phyloP scores from a whole-genome alignment of 441 rosid species.

The Mallotus japonicus region DNA sequence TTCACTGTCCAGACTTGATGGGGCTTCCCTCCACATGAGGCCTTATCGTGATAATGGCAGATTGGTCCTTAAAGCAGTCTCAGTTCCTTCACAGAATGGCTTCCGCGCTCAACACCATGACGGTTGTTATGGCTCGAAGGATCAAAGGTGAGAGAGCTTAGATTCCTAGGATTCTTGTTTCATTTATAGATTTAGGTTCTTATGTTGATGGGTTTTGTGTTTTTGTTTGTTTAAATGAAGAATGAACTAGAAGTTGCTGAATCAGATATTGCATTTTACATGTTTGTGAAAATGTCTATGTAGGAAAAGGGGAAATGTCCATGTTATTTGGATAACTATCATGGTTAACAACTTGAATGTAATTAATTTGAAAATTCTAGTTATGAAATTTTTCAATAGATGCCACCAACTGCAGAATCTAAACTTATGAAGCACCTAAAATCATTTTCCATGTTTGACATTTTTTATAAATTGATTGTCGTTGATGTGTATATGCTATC shows the following conservation, averaged over 20 bases:
- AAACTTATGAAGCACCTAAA: neutral
- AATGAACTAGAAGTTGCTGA: too few species aligned
- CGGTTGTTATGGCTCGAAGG: constrained; percentile 58
- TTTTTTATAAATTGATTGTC: neutral
- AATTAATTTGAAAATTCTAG: neutral
- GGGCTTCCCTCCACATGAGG: constrained; percentile 57
- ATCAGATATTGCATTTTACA: too few species aligned
- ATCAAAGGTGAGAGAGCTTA: constrained; percentile 74
- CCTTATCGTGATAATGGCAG: constrained; percentile 75
- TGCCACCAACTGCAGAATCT: neutral
- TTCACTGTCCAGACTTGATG: constrained; percentile 48
- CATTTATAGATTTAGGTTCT: neutral
- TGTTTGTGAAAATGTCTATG: too few species aligned
- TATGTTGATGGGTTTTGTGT: neutral
- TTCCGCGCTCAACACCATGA: too few species aligned
- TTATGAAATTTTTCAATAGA: neutral
- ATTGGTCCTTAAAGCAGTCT: constrained; percentile 82
- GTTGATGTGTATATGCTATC: neutral
- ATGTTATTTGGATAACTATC: neutral
- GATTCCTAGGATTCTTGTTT: neutral
- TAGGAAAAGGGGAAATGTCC: too few species aligned
- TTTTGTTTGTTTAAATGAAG: too few species aligned
- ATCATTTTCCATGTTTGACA: neutral
- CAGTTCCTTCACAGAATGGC: too few species aligned
- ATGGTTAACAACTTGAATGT: neutral